Conservation (phyloP, 768 basidiomycete species). For the Leccinum boreale region DNA sequence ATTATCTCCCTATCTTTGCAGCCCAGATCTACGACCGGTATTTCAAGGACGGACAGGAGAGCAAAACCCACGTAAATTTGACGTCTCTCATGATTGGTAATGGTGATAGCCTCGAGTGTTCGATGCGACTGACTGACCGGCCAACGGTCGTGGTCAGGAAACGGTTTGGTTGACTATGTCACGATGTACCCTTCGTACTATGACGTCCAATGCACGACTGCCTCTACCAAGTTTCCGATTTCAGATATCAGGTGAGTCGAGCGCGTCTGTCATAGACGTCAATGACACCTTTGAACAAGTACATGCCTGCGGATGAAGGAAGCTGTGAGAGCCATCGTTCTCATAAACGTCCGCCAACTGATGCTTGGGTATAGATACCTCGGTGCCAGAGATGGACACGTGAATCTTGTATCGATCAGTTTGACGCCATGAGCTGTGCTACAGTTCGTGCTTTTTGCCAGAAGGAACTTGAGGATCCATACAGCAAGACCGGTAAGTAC, state of each 20-base stretch:
- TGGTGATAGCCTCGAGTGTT: neutral
- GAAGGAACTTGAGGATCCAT: slow-evolving; percentile 29
- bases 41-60: too few species aligned
- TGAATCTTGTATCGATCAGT: slow-evolving; percentile 59
- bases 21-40: too few species aligned
- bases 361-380: slow-evolving; percentile 47
- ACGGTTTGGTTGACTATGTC: slow-evolving; percentile 40
- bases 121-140: neutral
- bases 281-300: slow-evolving; percentile 3
- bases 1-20: slow-evolving; percentile 47
- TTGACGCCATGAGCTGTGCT: slow-evolving; percentile 64
- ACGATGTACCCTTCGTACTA: slow-evolving; percentile 41
- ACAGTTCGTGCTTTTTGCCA: slow-evolving; percentile 67
- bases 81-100: slow-evolving; percentile 39
- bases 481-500: slow-evolving; percentile 19
- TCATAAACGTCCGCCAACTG: neutral
- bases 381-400: slow-evolving; percentile 61
- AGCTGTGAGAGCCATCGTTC: slow-evolving; percentile 26
- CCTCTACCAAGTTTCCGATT: slow-evolving; percentile 46
- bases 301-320: slow-evolving; percentile 43
- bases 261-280: neutral
- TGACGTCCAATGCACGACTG: slow-evolving; percentile 54
- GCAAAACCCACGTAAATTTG: too few species aligned
- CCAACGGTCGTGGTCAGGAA: slow-evolving; percentile 28
- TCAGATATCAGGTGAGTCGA: slow-evolving; percentile 18